These are phyloP conservation scores for Pseudonitzschia multistriata DNA, from an alignment of 108 stramenopile genomes.

Conservation along the genomic window DNA sequence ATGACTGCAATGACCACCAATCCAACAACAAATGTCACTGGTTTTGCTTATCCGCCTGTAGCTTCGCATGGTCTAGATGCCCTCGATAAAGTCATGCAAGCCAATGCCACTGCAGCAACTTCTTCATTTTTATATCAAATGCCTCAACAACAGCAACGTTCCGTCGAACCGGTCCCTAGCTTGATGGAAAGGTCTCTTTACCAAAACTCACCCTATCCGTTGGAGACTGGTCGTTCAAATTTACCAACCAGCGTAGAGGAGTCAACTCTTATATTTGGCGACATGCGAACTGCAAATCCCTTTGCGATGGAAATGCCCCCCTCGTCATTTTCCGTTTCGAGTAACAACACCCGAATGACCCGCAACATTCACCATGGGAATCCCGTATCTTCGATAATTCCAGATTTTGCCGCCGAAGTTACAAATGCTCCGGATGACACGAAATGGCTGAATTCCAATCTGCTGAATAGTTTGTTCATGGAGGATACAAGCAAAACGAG, in stretches of 20 bases:
- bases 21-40: background rate
- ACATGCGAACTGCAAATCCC: conserved; percentile 28
- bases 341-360: background rate
- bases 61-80: background rate
- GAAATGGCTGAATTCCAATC: conserved; percentile 16
- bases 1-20: background rate
- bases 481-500: conserved; percentile 22
- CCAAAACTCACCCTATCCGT: background rate
- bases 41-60: background rate
- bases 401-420: background rate
- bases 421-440: background rate
- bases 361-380: background rate
- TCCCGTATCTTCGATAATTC: background rate
- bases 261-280: conserved; percentile 4
- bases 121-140: conserved; percentile 2
- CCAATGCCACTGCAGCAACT: background rate
- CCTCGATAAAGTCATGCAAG: background rate
- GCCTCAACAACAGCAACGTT: conserved; percentile 6
- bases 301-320: conserved; percentile 16
- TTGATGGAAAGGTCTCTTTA: background rate
- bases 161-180: background rate
- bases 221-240: background rate
- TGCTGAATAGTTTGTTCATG: conserved; percentile 31
- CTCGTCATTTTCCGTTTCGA: background rate
- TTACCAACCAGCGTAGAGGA: background rate